Evolutionary conservation across 139 green algal species (phyloP).

Genomic region (Auxenochlorella pyrenoidosa): DNA sequence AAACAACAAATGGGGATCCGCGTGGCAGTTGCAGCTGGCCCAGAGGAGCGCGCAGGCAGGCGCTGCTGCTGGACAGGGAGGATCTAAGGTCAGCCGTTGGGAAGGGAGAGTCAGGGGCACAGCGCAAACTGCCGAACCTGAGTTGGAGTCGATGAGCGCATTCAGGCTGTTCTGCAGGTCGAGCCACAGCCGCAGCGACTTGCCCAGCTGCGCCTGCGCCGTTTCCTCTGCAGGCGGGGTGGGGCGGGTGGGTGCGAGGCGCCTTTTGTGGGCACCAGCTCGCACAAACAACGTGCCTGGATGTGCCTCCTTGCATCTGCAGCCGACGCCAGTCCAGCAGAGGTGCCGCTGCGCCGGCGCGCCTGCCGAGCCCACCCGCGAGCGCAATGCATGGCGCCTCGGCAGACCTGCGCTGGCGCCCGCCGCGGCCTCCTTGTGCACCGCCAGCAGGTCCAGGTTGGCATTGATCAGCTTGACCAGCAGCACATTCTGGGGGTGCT

Average conservation of each 20-base stretch:
- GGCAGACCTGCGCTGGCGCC: neutral
- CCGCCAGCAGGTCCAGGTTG: conserved; percentile 74
- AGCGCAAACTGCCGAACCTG: conserved; percentile 31
- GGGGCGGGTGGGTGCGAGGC: too few species aligned
- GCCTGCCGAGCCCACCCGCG: neutral
- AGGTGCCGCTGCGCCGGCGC: neutral
- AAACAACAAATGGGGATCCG: too few species aligned
- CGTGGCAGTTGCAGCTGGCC: too few species aligned
- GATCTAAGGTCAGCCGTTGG: too few species aligned
- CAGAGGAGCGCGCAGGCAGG: too few species aligned
- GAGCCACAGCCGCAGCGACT: conserved; percentile 76
- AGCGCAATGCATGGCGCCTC: neutral
- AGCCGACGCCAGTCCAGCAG: too few species aligned
- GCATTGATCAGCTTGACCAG: conserved; percentile 78
- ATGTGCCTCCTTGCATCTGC: too few species aligned
- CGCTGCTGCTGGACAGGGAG: too few species aligned
- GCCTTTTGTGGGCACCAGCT: too few species aligned
- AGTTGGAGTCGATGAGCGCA: conserved; percentile 86
- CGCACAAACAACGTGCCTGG: too few species aligned
- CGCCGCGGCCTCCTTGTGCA: neutral
- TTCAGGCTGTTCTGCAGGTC: conserved; percentile 88
- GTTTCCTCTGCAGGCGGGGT: neutral
- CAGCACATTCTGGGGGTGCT: conserved; percentile 93
- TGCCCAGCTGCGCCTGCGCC: conserved; percentile 51
- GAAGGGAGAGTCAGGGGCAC: too few species aligned